A percentile compares a stretch with the other conserved stretches of the same genome.
Evolutionary conservation across 192 early-diverging fungal species (phyloP).

Genomic region (Linnemannia hyalina): DNA sequence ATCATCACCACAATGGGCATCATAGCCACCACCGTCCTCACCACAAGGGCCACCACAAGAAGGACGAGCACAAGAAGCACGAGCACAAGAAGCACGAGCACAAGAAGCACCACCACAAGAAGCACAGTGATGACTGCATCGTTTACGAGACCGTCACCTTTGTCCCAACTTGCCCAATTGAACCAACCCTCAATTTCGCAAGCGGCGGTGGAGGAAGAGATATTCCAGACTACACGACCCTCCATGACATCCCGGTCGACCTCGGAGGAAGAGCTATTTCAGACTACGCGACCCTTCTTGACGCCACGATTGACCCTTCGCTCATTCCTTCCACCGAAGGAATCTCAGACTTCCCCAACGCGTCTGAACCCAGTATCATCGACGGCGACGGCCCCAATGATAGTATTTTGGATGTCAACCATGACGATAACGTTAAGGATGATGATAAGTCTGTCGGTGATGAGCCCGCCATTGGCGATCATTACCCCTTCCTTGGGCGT

Average conservation of each 20-base stretch:
- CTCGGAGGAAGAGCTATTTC: not conserved
- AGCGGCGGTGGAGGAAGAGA: not conserved
- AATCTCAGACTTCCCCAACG: not conserved
- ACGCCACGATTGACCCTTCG: no score
- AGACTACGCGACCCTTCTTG: no score
- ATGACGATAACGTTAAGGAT: not conserved
- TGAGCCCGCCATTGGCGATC: no score
- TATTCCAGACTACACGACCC: no score
- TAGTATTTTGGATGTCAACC: not conserved
- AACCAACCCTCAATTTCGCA: not conserved
- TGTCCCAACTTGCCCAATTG: conserved; percentile 1
- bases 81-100: not conserved
- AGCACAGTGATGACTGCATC: not conserved
- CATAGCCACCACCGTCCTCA: conserved; percentile 3
- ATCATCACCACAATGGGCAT: not conserved
- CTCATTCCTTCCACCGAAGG: not conserved
- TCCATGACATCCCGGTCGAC: no score
- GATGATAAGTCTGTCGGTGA: not conserved
- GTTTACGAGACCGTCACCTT: conserved; percentile 21
- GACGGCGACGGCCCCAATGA: not conserved
- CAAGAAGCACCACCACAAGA: conserved; percentile 7
- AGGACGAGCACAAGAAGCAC: conserved; percentile 3
- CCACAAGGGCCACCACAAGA: conserved; percentile 1
- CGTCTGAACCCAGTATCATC: not conserved
- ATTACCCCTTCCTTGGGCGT: no score